Evolutionary conservation across 306 rosid genomes (phyloP).

Genomic region (Dicorynia guianensis): DNA sequence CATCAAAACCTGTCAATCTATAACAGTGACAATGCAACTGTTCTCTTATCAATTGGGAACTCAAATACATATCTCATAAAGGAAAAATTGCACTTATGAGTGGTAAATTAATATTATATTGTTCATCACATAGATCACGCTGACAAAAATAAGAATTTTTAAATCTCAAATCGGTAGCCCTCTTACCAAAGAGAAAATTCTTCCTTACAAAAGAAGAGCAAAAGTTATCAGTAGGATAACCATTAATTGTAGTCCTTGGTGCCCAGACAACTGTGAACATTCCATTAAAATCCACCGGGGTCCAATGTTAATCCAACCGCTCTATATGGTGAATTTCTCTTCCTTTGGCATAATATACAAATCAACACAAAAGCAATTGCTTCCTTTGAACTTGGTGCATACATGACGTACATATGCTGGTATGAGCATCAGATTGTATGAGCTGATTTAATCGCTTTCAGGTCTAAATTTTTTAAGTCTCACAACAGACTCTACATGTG

Average conservation of each 20-base stretch:
- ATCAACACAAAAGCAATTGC: slow-evolving; percentile 40
- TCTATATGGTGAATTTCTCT: slow-evolving; percentile 31
- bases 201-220: slow-evolving; percentile 28
- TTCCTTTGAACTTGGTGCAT: too few relatives aligned
- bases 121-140: slow-evolving; percentile 19
- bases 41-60: too few relatives aligned
- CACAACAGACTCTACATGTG: slow-evolving; percentile 75
- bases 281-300: slow-evolving; percentile 29
- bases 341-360: slow-evolving; percentile 26
- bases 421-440: slow-evolving; percentile 75
- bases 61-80: too few relatives aligned
- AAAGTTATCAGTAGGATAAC: slow-evolving; percentile 21
- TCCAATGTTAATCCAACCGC: slow-evolving; percentile 26
- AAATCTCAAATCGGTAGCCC: slow-evolving; percentile 16
- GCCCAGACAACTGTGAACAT: slow-evolving; percentile 31
- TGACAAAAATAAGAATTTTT: slow-evolving; percentile 27
- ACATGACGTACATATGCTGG: background rate
- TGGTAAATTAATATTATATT: slow-evolving; percentile 35
- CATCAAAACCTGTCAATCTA: too few relatives aligned
- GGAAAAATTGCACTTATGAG: too few relatives aligned
- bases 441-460: slow-evolving; percentile 53
- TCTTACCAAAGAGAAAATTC: slow-evolving; percentile 20
- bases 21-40: too few relatives aligned
- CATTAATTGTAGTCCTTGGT: slow-evolving; percentile 7
- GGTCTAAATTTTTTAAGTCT: slow-evolving; percentile 78